Evolutionary conservation across 2,329 filamentous ascomycete genomes (phyloP).

Genomic region (Zalaria sp.): DNA sequence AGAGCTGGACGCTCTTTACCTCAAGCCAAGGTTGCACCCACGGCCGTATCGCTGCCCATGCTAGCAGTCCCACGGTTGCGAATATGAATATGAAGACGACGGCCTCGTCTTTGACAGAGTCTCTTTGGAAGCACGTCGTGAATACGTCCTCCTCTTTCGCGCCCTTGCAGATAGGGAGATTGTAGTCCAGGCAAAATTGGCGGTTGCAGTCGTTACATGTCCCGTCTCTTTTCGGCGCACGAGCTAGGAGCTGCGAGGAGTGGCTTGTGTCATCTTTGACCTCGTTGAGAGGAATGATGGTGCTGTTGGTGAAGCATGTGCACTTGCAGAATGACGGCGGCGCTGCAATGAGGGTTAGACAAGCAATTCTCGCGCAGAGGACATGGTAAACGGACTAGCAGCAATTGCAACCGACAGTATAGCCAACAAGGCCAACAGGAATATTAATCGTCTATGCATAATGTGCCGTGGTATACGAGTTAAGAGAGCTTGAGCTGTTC

Average conservation of each 20-base stretch:
- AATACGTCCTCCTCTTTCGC: conserved; percentile 52
- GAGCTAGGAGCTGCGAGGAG: conserved; percentile 7
- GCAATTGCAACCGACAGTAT: conserved; percentile 1
- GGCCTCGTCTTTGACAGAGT: conserved; percentile 52
- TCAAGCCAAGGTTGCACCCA: conserved; percentile 43
- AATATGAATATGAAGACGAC: conserved; percentile 54
- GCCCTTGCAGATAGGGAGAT: conserved; percentile 46
- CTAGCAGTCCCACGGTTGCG: conserved; percentile 45
- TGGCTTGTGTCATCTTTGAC: conserved; percentile 4
- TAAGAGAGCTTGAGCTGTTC: no score
- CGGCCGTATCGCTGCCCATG: conserved; percentile 46
- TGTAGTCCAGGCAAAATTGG: conserved; percentile 50
- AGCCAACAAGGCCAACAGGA: conserved; percentile 4
- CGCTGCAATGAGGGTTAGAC: conserved; percentile 16
- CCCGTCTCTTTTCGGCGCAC: conserved; percentile 16
- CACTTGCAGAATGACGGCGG: conserved; percentile 59
- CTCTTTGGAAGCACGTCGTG: conserved; percentile 53
- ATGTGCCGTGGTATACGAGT: not conserved
- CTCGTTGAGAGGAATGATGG: conserved; percentile 47
- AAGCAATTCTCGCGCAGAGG: not conserved
- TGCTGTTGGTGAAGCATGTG: conserved; percentile 53
- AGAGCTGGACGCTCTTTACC: conserved; percentile 20
- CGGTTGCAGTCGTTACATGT: conserved; percentile 55
- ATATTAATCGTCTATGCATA: conserved; percentile 2
- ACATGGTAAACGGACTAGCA: conserved; percentile 18